phyloP scores from a whole-genome alignment of 2,329 filamentous ascomycete species.

The Trichophyton equinum region DNA sequence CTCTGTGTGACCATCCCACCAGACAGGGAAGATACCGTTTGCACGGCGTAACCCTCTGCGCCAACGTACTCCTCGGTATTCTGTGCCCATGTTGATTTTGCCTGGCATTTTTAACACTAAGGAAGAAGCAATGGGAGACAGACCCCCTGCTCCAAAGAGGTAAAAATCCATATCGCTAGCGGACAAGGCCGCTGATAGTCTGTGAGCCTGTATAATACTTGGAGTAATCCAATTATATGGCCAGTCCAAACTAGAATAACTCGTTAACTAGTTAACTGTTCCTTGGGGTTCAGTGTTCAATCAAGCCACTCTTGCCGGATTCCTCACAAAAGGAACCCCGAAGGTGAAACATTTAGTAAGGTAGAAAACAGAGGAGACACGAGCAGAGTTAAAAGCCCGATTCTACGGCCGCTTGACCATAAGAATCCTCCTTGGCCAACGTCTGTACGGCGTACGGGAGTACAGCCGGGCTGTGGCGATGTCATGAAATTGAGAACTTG shows the following conservation, averaged over 20 bases:
- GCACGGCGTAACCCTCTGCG: background rate
- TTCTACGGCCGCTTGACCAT: too few relatives aligned
- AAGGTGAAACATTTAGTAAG: too few relatives aligned
- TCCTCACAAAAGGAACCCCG: too few relatives aligned
- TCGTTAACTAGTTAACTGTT: background rate
- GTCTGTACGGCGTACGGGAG: too few relatives aligned
- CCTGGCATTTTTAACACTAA: background rate
- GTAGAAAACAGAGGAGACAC: too few relatives aligned
- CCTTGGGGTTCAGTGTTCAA: too few relatives aligned
- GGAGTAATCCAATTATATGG: background rate
- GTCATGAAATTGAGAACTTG: too few relatives aligned
- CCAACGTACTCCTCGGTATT: background rate
- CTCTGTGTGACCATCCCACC: background rate
- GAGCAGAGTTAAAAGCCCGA: too few relatives aligned
- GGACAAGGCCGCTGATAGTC: background rate
- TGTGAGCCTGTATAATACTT: background rate
- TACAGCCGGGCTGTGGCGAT: too few relatives aligned
- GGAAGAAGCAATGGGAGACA: background rate
- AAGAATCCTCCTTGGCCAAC: too few relatives aligned
- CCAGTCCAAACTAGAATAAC: background rate
- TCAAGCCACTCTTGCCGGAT: too few relatives aligned
- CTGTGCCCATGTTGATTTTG: background rate
- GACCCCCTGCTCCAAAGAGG: background rate
- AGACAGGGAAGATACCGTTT: background rate
- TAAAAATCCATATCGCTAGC: background rate